These are phyloP conservation scores for Boletus subluridellus DNA, from an alignment of 1,284 basidiomycete species.

Conservation along the genomic window DNA sequence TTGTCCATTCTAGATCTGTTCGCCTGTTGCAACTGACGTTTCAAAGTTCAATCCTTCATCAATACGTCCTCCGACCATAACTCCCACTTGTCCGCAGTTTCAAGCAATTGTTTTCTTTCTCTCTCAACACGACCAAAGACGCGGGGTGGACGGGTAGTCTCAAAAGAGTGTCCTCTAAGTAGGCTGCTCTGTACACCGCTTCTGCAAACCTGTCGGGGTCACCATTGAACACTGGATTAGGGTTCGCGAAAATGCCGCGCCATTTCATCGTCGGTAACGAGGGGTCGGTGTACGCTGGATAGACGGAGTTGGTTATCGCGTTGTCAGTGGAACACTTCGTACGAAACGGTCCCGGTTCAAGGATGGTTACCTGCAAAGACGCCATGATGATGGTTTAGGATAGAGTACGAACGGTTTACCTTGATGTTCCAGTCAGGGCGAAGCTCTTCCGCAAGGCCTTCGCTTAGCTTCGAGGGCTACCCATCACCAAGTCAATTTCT, in stretches of 20 bases:
- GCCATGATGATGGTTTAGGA: neutral
- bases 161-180: slow-evolving; percentile 19
- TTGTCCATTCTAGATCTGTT: neutral
- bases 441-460: no score
- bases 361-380: slow-evolving; percentile 19
- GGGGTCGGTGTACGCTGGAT: slow-evolving; percentile 21
- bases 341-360: slow-evolving; percentile 23
- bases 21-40: neutral
- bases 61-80: slow-evolving; percentile 23
- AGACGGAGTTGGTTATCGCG: neutral
- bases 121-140: slow-evolving; percentile 6
- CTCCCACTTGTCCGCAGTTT: slow-evolving; percentile 23
- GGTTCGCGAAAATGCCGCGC: neutral
- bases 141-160: slow-evolving; percentile 26
- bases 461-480: no score
- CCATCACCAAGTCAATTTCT: no score
- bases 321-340: slow-evolving; percentile 10
- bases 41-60: neutral
- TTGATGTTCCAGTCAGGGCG: no score
- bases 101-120: slow-evolving; percentile 16
- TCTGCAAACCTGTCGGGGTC: slow-evolving; percentile 22
- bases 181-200: slow-evolving; percentile 6
- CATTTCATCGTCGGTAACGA: neutral
- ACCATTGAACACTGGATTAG: slow-evolving; percentile 5
- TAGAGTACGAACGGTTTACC: no score